Evolutionary conservation across 352 stramenopile species (phyloP).

Genomic region (Globisporangium takayamanum): DNA sequence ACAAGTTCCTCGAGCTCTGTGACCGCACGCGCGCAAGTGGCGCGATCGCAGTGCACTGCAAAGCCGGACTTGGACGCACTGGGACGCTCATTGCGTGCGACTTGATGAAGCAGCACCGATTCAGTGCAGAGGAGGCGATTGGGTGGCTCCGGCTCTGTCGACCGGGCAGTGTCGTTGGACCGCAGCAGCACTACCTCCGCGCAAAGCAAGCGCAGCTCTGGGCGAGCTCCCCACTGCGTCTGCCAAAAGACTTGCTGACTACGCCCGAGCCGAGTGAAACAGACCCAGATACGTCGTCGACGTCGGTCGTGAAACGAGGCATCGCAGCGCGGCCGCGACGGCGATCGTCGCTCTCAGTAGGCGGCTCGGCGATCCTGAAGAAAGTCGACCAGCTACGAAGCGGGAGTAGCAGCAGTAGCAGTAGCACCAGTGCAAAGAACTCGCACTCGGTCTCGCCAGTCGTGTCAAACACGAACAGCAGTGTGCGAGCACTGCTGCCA

Average conservation of each 20-base stretch:
- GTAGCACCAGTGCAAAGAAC: constrained; percentile 3
- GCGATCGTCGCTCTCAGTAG: constrained; percentile 6
- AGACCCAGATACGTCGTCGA: no score
- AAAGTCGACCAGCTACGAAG: constrained; percentile 11
- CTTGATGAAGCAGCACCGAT: constrained; percentile 91
- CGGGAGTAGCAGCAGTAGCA: neutral
- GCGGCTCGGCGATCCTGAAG: constrained; percentile 6
- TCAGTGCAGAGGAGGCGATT: constrained; percentile 91
- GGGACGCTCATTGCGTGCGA: constrained; percentile 93
- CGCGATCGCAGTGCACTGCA: constrained; percentile 94
- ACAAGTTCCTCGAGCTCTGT: constrained; percentile 60
- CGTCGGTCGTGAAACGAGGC: constrained; percentile 3
- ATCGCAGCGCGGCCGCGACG: constrained; percentile 3
- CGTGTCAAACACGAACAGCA: neutral
- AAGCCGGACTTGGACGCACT: constrained; percentile 92
- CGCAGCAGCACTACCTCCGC: constrained; percentile 91
- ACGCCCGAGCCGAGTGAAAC: neutral
- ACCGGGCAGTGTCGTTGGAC: constrained; percentile 90
- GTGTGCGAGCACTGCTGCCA: constrained; percentile 3
- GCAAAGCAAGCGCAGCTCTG: constrained; percentile 38
- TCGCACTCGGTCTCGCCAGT: constrained; percentile 10
- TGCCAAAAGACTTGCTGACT: neutral
- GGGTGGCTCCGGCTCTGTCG: constrained; percentile 90
- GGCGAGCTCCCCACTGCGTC: neutral
- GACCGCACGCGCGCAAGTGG: constrained; percentile 27